A percentile compares a stretch with the other conserved stretches of the same genome.
These are phyloP conservation scores for Sporothrix dimorphospora DNA, from an alignment of 2,329 filamentous ascomycete species.

Conservation along the genomic window DNA sequence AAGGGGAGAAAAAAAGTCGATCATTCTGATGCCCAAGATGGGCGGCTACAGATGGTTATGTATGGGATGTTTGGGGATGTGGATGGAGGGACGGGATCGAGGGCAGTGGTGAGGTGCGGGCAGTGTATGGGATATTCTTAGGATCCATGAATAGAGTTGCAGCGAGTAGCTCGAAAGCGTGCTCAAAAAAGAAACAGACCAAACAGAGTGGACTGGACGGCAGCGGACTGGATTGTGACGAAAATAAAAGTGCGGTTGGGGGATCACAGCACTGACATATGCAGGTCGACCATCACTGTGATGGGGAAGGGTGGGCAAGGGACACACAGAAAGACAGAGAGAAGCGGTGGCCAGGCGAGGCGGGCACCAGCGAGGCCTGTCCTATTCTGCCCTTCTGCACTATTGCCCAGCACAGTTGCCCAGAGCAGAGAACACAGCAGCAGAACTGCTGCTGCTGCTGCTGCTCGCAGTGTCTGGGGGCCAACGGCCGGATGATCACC, in stretches of 20 bases:
- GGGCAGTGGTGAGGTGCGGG: background rate
- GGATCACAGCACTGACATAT: conserved; percentile 35
- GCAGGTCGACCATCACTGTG: conserved; percentile 36
- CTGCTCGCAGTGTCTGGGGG: no score
- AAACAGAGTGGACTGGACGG: background rate
- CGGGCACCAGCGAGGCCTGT: no score
- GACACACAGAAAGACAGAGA: background rate
- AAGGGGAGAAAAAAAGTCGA: conserved; percentile 39
- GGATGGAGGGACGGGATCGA: background rate
- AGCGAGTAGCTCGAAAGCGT: background rate
- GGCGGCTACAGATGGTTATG: conserved; percentile 56
- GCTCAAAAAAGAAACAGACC: conserved; percentile 5
- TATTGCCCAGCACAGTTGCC: background rate
- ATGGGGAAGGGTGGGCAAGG: conserved; percentile 28
- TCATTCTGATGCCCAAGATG: conserved; percentile 41
- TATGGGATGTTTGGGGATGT: conserved; percentile 40
- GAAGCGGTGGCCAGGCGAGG: background rate
- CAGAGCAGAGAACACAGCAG: background rate
- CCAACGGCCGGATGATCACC: background rate
- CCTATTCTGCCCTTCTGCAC: no score
- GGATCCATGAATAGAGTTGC: conserved; percentile 16
- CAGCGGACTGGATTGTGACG: conserved; percentile 9
- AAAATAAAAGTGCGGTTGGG: conserved; percentile 9
- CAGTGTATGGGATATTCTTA: conserved; percentile 13
- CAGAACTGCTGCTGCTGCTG: background rate